Evolutionary conservation across 2,329 filamentous ascomycete species (phyloP), one percentile per base, ranked within the genome.

Genomic region (Cyanodermella asteris): DNA sequence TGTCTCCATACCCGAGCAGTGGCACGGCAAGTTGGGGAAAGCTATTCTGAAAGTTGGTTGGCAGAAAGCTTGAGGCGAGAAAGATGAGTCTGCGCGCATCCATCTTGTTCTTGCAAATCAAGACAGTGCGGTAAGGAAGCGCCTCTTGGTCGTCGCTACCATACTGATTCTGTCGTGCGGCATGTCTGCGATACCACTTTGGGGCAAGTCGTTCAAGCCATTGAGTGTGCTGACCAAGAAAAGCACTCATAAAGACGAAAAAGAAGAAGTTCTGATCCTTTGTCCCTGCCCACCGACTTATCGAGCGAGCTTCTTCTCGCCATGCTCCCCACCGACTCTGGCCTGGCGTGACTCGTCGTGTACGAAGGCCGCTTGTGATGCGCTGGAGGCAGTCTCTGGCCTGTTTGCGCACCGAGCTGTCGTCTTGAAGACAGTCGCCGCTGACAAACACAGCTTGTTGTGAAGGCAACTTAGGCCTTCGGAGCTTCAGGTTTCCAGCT

Each of bases 211-310:
- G 41, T 29, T 56, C 59, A 7, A 69, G 51, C 63, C 63, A 68
- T 34, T 66, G 60, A 1, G 61, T 65, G 34, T 68, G 62, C 20
- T 57, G 64, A 0, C 61, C 63, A 26, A 69, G 44, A 28, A 67
- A 67, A 2, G 61, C 61, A 2, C 63, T 68, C 16, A 68, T 45
- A 8, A 66, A 45, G 13, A 61, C 64, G 36, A 61, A 54, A 34
- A 67, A 60, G 40, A 67, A 67, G 36, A 64, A 62, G 25, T 61
- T 63, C 32, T 64, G 56, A 29, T 66, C 61, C 38, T 57, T 58
- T 16, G 55, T 50, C 16, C 59, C 60, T 20, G 61, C 52, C 34
- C 52, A 56, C 22, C 55, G 52, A n/a, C 56, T 55, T 20, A 67
- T 56, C 43, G 57, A 64, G 32, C 62, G 51, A 20, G 61, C 60